Conservation (phyloP, 345 rosid genomes). For the Cardiospermum halicacabum region DNA sequence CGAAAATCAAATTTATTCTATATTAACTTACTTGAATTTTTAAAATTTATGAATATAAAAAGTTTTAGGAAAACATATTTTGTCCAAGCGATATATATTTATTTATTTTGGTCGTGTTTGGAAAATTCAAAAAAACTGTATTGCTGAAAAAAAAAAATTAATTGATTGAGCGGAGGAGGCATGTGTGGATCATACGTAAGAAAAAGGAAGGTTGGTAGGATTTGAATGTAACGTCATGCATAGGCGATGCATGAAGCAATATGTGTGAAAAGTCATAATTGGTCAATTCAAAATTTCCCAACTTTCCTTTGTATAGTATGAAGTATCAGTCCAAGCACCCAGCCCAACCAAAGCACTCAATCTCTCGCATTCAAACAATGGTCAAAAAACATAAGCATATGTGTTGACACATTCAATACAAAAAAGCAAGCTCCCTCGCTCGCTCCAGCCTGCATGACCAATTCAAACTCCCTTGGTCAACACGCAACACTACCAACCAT, state of each 20-base stretch:
- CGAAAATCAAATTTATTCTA: too few relatives aligned
- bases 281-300: conserved; percentile 7
- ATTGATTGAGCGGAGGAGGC: too few relatives aligned
- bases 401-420: background rate
- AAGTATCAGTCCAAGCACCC: background rate
- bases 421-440: background rate
- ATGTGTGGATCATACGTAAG: too few relatives aligned
- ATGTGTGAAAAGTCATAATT: background rate
- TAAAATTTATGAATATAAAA: too few relatives aligned
- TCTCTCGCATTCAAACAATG: too few relatives aligned
- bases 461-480: conserved; percentile 24
- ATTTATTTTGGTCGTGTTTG: too few relatives aligned
- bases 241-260: background rate
- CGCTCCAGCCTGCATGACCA: conserved; percentile 18
- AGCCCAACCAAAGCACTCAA: background rate
- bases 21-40: too few relatives aligned
- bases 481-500: conserved; percentile 8
- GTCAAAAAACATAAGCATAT: too few relatives aligned
- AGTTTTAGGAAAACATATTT: too few relatives aligned
- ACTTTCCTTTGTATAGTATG: conserved; percentile 2
- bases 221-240: background rate
- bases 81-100: too few relatives aligned
- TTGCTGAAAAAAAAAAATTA: too few relatives aligned
- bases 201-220: background rate
- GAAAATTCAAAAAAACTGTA: too few relatives aligned